Evolutionary conservation across 2,329 filamentous ascomycete species (phyloP), one percentile per base, ranked within the genome.

Genomic region (Drechslerella dactyloides): DNA sequence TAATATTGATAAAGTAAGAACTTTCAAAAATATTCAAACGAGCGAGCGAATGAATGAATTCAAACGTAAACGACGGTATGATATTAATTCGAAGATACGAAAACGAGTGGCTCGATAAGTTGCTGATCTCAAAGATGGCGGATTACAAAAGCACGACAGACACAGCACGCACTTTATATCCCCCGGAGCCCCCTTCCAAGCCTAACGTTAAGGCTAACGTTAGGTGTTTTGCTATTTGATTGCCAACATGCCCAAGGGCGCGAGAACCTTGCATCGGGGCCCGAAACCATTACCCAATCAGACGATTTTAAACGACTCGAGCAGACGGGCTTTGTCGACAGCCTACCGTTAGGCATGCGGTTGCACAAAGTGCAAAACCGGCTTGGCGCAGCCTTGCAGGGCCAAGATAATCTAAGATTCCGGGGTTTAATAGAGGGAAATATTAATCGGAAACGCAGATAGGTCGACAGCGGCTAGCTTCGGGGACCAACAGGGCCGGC

Each of bases 351-450:
- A 17, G 37, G 37, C 37, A 42, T 42, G 15, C 5, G 37, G 37
- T 42, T 42, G 37, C 37, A 42, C 37, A 42, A 42, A 42, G 37
- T 42, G 37, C 37, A 42, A 42, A 42, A 42, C 37, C n/a, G n/a
- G 5, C 37, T 42, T 42, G 27, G 27, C 27, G 27, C 27, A 5
- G 37, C 37, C 37, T 42, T 42, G 37, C 37, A 42, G 37, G 37
- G 37, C 37, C 37, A 42, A 42, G 37, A 42, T 42, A 42, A 13
- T 17, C 4, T 42, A 42, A 42, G 11, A 42, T 42, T 42, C 37
- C 13, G 37, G n/a, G 5, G 5, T 42, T 42, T 15, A 13, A 42
- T 17, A 17, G 15, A 4, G n/a, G n/a, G n/a, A n/a, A 5, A 42
- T 3, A 17, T 42, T 42, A 42, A 42, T 42, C 37, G 37, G 37